Base-by-base conservation (phyloP, 208 protist species). In the Wallacemonas sp. region DNA sequence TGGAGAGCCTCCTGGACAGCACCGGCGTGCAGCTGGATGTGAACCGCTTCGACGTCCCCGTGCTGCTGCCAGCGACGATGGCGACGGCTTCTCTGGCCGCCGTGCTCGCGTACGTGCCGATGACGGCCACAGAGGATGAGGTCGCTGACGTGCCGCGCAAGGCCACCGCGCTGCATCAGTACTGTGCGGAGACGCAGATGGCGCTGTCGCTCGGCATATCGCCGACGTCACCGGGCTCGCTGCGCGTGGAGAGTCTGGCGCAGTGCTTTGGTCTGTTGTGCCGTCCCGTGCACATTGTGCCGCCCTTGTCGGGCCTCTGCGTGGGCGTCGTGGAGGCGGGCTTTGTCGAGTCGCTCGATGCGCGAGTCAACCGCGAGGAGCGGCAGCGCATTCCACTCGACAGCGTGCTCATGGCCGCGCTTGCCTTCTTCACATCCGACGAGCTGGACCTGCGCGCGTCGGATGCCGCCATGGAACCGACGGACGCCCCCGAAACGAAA, bases 41-140 rank as follows among this genome's bases (percentile, higher is more conserved):
- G 16, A 95, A 95, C 61, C 25, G 48, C 22, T 92, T 89, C 50
- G 36, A 78, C 32, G n/a, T 59, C 0, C 79, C 83, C 18, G 36
- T 67, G 5, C n/a, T 77, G 2, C 22, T 44, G 16, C 14, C 55
- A 22, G n/a, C n/a, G n/a, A n/a, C n/a, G n/a, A n/a, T n/a, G n/a
- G n/a, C n/a, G n/a, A n/a, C n/a, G n/a, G n/a, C n/a, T n/a, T n/a
- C n/a, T n/a, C n/a, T n/a, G n/a, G n/a, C n/a, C n/a, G n/a, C n/a
- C n/a, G n/a, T n/a, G n/a, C n/a, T n/a, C n/a, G n/a, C n/a, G n/a
- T 23, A 7, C 14, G 44, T 11, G 22, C 5, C 48, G 14, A 55
- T 7, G 11, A 32, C 48, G 16, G 48, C 48, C 48, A 3, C 48
- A 5, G 48, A 16, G 25, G 26, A 3, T 11, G 48, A 18, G 8